These are phyloP conservation scores for Linnemannia elongata DNA, from an alignment of 192 early-diverging fungal species.

Conservation along the genomic window DNA sequence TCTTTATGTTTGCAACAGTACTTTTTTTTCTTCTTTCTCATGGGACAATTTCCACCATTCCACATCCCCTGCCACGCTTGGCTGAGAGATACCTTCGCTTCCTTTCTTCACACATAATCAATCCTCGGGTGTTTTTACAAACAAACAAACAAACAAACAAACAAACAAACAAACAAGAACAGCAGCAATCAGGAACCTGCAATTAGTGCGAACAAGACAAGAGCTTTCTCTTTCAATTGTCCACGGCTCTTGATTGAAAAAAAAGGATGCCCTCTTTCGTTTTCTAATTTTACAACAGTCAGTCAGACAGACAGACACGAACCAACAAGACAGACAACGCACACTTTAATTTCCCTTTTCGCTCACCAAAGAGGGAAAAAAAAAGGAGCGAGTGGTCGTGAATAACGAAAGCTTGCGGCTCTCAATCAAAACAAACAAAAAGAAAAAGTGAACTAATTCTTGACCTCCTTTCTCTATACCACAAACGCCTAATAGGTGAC, in stretches of 20 bases:
- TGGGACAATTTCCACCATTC: not conserved
- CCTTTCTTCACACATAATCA: no score
- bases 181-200: not conserved
- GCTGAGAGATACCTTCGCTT: no score
- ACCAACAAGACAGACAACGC: no score
- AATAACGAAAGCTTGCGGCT: not conserved
- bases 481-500: slow-evolving; percentile 13
- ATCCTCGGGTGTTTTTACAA: not conserved
- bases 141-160: no score
- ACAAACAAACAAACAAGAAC: no score
- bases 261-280: no score
- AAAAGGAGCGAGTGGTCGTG: not conserved
- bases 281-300: not conserved
- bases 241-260: not conserved
- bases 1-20: not conserved
- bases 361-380: not conserved
- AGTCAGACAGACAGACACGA: not conserved
- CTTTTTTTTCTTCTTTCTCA: not conserved
- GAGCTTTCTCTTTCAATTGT: not conserved
- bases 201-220: not conserved
- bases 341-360: not conserved
- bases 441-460: not conserved
- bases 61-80: not conserved
- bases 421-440: not conserved
- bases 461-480: not conserved